A percentile compares a stretch with the other conserved stretches of the same genome.
These are phyloP conservation scores for Phytophthora pini DNA, from an alignment of 352 stramenopile genomes.

Conservation along the genomic window DNA sequence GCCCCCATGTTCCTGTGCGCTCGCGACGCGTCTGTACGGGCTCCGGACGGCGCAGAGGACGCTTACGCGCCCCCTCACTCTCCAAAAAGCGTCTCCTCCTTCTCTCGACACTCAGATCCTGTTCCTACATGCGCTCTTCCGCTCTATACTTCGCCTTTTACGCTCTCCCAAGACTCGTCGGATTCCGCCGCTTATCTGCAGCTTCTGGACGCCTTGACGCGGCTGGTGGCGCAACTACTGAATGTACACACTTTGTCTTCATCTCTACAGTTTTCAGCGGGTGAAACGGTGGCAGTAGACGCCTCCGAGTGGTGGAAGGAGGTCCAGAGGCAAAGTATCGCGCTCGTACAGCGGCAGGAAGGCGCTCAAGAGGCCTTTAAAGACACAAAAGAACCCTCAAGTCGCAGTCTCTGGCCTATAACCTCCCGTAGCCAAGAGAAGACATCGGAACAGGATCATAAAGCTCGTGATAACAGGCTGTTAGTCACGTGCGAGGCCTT, in stretches of 20 bases:
- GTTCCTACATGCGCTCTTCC: neutral
- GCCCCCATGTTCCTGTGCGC: slow-evolving; percentile 34
- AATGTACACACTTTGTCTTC: slow-evolving; percentile 48
- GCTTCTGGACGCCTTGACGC: slow-evolving; percentile 36
- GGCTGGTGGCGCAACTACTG: slow-evolving; percentile 41
- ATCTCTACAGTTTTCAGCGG: slow-evolving; percentile 39
- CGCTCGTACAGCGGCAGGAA: slow-evolving; percentile 17
- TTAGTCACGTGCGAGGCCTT: slow-evolving; percentile 20
- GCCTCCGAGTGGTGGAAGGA: slow-evolving; percentile 52
- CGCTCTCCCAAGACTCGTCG: neutral
- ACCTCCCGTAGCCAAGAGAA: slow-evolving; percentile 11
- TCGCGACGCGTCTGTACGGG: slow-evolving; percentile 17
- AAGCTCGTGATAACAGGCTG: neutral
- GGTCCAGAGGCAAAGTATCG: slow-evolving; percentile 40
- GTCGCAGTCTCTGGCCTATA: slow-evolving; percentile 23
- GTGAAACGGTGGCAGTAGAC: slow-evolving; percentile 42
- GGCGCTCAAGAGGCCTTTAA: neutral
- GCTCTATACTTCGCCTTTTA: neutral
- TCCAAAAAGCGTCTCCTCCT: neutral
- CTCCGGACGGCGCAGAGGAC: neutral
- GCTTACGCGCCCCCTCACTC: neutral
- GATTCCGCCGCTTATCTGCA: slow-evolving; percentile 33
- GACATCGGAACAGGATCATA: neutral
- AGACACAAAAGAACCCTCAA: neutral
- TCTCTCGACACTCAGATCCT: neutral